Conservation (phyloP, 768 basidiomycete species). For the Boletus rubropictus region DNA sequence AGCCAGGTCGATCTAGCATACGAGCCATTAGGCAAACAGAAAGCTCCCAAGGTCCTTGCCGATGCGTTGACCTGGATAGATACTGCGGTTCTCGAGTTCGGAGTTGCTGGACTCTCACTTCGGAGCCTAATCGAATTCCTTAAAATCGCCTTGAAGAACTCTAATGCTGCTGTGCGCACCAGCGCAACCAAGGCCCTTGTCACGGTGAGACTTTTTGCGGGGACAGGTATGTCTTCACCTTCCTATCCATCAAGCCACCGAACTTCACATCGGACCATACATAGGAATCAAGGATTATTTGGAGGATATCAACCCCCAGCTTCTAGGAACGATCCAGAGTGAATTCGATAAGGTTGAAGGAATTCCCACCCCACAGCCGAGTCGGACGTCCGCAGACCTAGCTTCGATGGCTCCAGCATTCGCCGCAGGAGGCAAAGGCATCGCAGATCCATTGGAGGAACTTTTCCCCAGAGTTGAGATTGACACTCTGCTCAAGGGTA, state of each 20-base stretch:
- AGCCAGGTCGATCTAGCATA: constrained; percentile 53
- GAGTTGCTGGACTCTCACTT: constrained; percentile 79
- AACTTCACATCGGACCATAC: constrained; percentile 9
- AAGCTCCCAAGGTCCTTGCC: constrained; percentile 94
- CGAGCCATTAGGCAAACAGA: constrained; percentile 89
- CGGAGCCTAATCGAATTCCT: constrained; percentile 86
- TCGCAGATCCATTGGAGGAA: constrained; percentile 78
- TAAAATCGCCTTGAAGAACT: constrained; percentile 81
- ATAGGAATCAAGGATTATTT: constrained; percentile 87
- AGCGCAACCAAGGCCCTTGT: constrained; percentile 92
- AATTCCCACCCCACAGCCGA: constrained; percentile 69
- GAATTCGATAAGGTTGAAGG: constrained; percentile 94
- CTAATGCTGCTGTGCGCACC: constrained; percentile 89
- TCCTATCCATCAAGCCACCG: background rate
- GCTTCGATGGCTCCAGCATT: constrained; percentile 42
- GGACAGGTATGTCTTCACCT: constrained; percentile 54
- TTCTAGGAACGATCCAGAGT: constrained; percentile 79
- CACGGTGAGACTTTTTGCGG: constrained; percentile 87
- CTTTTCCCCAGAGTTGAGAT: constrained; percentile 94
- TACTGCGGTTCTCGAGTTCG: constrained; percentile 81
- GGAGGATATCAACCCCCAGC: constrained; percentile 90
- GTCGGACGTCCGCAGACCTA: constrained; percentile 71
- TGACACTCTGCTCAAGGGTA: constrained; percentile 77
- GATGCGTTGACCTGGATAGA: constrained; percentile 90
- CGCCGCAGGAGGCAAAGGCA: constrained; percentile 36